Conservation (phyloP, 306 rosid species). For the Crataegus laevigata region DNA sequence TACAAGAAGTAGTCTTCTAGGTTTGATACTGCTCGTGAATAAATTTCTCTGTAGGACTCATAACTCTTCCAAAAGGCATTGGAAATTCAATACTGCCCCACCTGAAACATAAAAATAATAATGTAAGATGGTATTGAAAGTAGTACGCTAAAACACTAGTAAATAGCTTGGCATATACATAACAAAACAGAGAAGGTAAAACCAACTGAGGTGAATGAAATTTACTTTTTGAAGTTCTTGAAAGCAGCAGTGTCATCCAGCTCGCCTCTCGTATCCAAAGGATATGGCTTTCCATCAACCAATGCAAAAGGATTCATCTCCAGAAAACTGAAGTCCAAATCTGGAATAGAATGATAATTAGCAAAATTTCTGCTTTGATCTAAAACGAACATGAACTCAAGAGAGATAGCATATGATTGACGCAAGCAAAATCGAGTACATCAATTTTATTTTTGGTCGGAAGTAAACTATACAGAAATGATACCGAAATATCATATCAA, state of each 20-base stretch:
- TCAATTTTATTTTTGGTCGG: neutral
- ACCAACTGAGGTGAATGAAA: constrained; percentile 11
- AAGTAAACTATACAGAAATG: neutral
- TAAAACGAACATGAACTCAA: constrained; percentile 17
- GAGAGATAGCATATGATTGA: neutral
- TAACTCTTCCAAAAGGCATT: constrained; percentile 91
- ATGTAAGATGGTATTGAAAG: constrained; percentile 10
- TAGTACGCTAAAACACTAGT: constrained; percentile 1
- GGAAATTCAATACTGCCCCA: constrained; percentile 88
- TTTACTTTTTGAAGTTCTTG: constrained; percentile 93
- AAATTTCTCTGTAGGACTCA: constrained; percentile 74
- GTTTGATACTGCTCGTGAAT: constrained; percentile 80
- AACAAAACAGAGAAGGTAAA: constrained; percentile 8
- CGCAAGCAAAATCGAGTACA: neutral
- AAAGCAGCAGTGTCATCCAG: constrained; percentile 92
- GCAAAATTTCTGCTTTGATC: constrained; percentile 48
- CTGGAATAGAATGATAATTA: constrained; percentile 28
- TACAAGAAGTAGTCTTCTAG: too few relatives aligned
- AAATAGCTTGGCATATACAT: constrained; percentile 1
- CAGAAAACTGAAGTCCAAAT: constrained; percentile 93
- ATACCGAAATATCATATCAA: neutral
- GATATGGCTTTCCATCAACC: constrained; percentile 89
- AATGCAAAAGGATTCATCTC: constrained; percentile 95
- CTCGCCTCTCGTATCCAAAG: constrained; percentile 99
- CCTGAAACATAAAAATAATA: constrained; percentile 41